phyloP scores from a whole-genome alignment of 108 stramenopile genomes.

The Cyclotella sp. region DNA sequence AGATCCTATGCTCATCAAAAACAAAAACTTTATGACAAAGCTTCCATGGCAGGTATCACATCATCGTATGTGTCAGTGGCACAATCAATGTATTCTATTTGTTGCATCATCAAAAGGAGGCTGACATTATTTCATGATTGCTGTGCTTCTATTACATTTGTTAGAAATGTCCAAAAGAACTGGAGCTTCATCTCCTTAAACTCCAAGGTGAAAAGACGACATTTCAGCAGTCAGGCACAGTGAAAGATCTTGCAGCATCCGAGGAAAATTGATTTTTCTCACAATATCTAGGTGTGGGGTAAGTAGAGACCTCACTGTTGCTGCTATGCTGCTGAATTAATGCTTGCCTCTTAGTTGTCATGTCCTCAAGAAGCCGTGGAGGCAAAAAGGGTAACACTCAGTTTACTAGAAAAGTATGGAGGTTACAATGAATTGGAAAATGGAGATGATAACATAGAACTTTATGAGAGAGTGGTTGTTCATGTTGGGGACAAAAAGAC shows the following conservation, averaged over 20 bases:
- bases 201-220: constrained; percentile 69
- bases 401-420: constrained; percentile 70
- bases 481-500: constrained; percentile 37
- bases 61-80: constrained; percentile 58
- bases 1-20: constrained; percentile 11
- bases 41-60: constrained; percentile 48
- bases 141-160: neutral
- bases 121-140: neutral
- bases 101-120: neutral
- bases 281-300: constrained; percentile 43
- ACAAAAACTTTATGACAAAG: constrained; percentile 15
- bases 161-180: constrained; percentile 34
- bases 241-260: constrained; percentile 67
- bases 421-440: constrained; percentile 67
- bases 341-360: constrained; percentile 62
- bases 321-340: constrained; percentile 79
- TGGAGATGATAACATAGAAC: constrained; percentile 65
- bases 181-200: constrained; percentile 44
- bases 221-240: constrained; percentile 65
- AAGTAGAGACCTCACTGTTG: constrained; percentile 67
- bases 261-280: constrained; percentile 65
- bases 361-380: constrained; percentile 69
- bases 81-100: neutral
- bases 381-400: constrained; percentile 66
- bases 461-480: constrained; percentile 53